A percentile compares a stretch with the other conserved stretches of the same genome.
Evolutionary conservation across 106 monocot genomes (phyloP).

Genomic region (Dendrobium chrysotoxum): DNA sequence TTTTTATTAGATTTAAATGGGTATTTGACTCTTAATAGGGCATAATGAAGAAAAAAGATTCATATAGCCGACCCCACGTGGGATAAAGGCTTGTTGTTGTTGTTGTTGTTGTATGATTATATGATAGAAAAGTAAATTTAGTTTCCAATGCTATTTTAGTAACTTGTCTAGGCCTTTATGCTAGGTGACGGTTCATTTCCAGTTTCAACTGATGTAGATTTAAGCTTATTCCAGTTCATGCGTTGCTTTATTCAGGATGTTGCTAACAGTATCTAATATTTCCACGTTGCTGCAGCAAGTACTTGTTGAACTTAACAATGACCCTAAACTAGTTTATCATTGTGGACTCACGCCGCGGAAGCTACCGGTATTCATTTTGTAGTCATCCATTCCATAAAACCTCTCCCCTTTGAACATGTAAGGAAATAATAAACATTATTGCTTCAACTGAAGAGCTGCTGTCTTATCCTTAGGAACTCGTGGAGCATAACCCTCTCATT

Average conservation of each 20-base stretch:
- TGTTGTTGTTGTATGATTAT: not conserved
- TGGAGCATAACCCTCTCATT: constrained; percentile 86
- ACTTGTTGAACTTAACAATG: constrained; percentile 54
- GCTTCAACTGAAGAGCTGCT: not conserved
- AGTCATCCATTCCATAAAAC: not conserved
- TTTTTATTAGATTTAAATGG: no score
- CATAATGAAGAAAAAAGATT: no score
- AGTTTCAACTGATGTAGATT: not conserved
- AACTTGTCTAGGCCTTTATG: no score
- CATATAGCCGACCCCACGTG: no score
- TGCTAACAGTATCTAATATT: not conserved
- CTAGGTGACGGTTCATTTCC: not conserved
- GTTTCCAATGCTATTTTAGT: no score
- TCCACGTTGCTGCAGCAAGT: constrained; percentile 61
- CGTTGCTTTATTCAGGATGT: not conserved
- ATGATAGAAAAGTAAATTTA: not conserved
- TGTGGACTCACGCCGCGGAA: constrained; percentile 80
- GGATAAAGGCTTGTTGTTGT: no score
- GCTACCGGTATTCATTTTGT: constrained; percentile 51
- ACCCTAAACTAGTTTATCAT: constrained; percentile 89
- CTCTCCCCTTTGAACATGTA: not conserved
- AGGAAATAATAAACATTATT: not conserved
- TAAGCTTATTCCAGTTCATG: not conserved
- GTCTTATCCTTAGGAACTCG: constrained; percentile 68
- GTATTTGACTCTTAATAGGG: no score